Evolutionary conservation across 768 basidiomycete species (phyloP).

Genomic region (Naganishia onofrii): DNA sequence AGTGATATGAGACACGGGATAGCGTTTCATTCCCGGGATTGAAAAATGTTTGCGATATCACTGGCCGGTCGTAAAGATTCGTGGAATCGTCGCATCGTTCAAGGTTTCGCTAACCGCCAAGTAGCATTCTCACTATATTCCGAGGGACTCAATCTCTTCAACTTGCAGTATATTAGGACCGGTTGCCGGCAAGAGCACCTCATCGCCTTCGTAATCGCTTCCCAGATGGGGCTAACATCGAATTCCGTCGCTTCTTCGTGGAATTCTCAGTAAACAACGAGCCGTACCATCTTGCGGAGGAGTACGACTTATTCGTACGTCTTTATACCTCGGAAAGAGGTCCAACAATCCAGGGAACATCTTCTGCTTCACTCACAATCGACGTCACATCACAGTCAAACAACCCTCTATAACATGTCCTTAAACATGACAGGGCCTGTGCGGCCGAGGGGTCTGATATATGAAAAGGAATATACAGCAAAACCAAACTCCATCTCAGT

Average conservation of each 20-base stretch:
- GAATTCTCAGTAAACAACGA: not conserved
- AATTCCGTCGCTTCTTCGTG: not conserved
- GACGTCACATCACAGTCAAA: not conserved
- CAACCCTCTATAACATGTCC: not conserved
- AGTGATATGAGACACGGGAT: conserved; percentile 1
- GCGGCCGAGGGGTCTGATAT: conserved; percentile 18
- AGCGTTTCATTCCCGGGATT: not conserved
- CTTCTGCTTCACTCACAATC: not conserved
- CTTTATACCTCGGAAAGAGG: not conserved
- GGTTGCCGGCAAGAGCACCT: not conserved
- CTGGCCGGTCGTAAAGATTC: too few relatives aligned
- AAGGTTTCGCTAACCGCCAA: too few relatives aligned
- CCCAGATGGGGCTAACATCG: not conserved
- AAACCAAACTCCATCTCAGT: conserved; percentile 33
- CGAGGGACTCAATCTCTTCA: not conserved
- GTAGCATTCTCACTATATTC: too few relatives aligned
- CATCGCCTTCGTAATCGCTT: not conserved
- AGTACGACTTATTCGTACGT: not conserved
- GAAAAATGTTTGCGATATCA: conserved; percentile 1
- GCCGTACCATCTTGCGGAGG: not conserved
- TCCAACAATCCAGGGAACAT: not conserved
- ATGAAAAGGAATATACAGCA: conserved; percentile 15
- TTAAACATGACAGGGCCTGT: conserved; percentile 1
- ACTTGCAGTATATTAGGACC: not conserved
- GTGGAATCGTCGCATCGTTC: too few relatives aligned